Percentiles rank a stretch among this genome's conserved stretches.
phyloP scores from a whole-genome alignment of 2,329 filamentous ascomycete species.

The Dactylella cylindrospora region DNA sequence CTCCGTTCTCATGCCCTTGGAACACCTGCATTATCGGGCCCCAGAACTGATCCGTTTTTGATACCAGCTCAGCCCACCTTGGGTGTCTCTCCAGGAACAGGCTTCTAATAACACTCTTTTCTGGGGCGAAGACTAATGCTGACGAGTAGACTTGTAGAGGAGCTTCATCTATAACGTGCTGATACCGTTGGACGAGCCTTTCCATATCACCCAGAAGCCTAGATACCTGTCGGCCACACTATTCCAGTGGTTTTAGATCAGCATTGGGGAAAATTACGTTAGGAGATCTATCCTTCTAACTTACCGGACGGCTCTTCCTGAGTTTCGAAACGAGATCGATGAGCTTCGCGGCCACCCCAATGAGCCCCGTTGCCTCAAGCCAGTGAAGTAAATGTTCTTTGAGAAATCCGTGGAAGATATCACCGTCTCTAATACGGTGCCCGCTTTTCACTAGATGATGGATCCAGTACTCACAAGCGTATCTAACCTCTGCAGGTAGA shows the following conservation, averaged over 20 bases:
- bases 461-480: constrained; percentile 5
- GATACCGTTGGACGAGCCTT: no score
- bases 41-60: constrained; percentile 1
- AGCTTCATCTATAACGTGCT: neutral
- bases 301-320: no score
- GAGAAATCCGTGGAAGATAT: neutral
- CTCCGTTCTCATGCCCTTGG: neutral
- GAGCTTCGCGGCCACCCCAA: neutral
- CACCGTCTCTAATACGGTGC: neutral
- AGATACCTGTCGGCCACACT: no score
- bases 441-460: neutral
- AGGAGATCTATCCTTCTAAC: no score
- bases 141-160: constrained; percentile 21
- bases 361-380: neutral
- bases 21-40: neutral
- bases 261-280: no score
- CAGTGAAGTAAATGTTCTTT: constrained; percentile 7
- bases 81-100: neutral
- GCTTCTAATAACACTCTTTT: constrained; percentile 3
- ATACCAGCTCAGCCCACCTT: neutral
- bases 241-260: no score
- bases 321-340: no score
- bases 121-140: constrained; percentile 9
- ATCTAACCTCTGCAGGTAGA: constrained; percentile 3
- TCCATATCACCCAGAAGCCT: no score